Conservation (phyloP, 73 alveolate species). For the Blepharisma stoltei region DNA sequence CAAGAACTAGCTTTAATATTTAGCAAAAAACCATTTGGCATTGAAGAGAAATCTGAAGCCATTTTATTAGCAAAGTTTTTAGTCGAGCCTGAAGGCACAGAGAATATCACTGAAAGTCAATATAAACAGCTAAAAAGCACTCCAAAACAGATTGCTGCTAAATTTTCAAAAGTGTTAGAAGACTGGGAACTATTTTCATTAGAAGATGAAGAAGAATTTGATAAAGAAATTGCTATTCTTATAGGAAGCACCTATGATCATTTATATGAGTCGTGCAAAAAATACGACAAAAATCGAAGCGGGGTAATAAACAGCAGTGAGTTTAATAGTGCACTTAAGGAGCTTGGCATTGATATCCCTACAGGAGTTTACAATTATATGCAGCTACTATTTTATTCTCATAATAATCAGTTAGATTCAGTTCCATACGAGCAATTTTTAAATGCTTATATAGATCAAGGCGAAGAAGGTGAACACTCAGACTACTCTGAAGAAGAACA, state of each 20-base stretch:
- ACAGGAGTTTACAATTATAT: not conserved
- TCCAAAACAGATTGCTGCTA: not conserved
- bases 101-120: too few relatives aligned
- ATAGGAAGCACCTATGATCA: not conserved
- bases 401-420: not conserved
- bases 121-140: not conserved
- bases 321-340: not conserved
- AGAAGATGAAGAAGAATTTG: conserved; percentile 33
- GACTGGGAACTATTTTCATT: conserved; percentile 26
- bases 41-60: not conserved
- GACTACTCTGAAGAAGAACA: conserved; percentile 18
- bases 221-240: not conserved
- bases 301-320: not conserved
- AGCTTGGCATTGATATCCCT: not conserved
- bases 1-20: not conserved
- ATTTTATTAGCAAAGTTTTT: not conserved
- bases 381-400: conserved; percentile 25
- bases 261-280: not conserved
- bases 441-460: conserved; percentile 4
- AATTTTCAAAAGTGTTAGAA: not conserved
- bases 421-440: conserved; percentile 24
- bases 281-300: not conserved
- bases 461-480: not conserved
- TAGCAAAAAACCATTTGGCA: not conserved
- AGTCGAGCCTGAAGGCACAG: not conserved